Percentiles rank a stretch among this genome's conserved stretches.
Evolutionary conservation across 2,329 filamentous ascomycete species (phyloP).

Genomic region (Fusarium drepaniforme): DNA sequence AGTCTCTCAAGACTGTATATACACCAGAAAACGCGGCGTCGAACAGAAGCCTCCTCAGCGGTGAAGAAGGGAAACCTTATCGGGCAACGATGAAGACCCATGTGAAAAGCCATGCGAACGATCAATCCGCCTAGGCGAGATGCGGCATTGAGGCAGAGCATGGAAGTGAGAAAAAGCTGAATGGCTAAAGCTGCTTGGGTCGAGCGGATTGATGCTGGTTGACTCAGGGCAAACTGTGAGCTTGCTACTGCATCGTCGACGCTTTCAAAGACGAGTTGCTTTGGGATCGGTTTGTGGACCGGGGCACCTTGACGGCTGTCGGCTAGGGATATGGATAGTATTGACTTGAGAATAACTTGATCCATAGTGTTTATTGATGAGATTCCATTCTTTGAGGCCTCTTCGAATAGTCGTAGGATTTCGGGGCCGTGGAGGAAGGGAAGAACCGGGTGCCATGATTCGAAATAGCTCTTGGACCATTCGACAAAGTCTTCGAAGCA

Average conservation of each 20-base stretch:
- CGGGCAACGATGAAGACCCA: slow-evolving; percentile 70
- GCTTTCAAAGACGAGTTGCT: slow-evolving; percentile 59
- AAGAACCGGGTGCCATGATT: slow-evolving; percentile 68
- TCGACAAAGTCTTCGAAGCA: slow-evolving; percentile 61
- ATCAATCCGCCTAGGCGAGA: slow-evolving; percentile 67
- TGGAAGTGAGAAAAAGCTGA: slow-evolving; percentile 67
- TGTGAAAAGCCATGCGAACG: slow-evolving; percentile 66
- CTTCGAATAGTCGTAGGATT: slow-evolving; percentile 60
- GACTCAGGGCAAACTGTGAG: slow-evolving; percentile 59
- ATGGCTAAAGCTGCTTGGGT: slow-evolving; percentile 65
- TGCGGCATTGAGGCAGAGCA: slow-evolving; percentile 68
- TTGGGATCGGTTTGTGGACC: slow-evolving; percentile 51
- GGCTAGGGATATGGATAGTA: slow-evolving; percentile 66
- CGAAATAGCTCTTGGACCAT: slow-evolving; percentile 67
- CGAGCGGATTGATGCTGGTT: slow-evolving; percentile 59
- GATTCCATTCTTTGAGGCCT: slow-evolving; percentile 50
- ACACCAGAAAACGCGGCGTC: slow-evolving; percentile 68
- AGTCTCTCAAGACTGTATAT: slow-evolving; percentile 68
- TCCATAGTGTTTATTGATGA: slow-evolving; percentile 50
- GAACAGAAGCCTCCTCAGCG: slow-evolving; percentile 57
- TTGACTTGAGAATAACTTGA: slow-evolving; percentile 58
- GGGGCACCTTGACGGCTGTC: slow-evolving; percentile 59
- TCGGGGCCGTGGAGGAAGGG: slow-evolving; percentile 68
- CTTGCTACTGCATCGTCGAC: slow-evolving; percentile 63
- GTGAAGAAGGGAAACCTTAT: slow-evolving; percentile 64